Evolutionary conservation across 78 protist genomes (phyloP).

Genomic region (Tieghemostelium lacteum): DNA sequence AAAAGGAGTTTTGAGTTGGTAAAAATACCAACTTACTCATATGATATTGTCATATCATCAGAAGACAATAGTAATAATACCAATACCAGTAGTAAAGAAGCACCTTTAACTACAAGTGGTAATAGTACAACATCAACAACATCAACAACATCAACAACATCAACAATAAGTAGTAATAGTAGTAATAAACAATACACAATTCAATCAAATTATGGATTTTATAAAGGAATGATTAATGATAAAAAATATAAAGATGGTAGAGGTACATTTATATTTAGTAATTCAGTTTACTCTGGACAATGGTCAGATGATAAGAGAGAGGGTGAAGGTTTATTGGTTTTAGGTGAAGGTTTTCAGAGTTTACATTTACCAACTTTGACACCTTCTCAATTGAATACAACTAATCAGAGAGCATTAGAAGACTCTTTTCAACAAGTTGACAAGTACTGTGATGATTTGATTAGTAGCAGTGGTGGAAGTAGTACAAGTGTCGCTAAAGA

Average conservation of each 20-base stretch:
- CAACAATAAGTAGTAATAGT: neutral
- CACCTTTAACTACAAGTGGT: neutral
- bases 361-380: neutral
- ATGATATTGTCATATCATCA: constrained; percentile 34
- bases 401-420: neutral
- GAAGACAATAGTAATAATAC: neutral
- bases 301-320: constrained; percentile 58
- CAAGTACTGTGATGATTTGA: neutral
- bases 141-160: neutral
- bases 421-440: too few relatives aligned
- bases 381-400: neutral
- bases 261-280: constrained; percentile 45
- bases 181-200: neutral
- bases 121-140: neutral
- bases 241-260: constrained; percentile 32
- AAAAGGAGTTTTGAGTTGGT: constrained; percentile 30
- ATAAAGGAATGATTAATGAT: constrained; percentile 34
- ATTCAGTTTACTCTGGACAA: constrained; percentile 30
- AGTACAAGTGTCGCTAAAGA: neutral
- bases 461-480: neutral
- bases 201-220: constrained; percentile 66
- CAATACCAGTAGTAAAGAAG: neutral
- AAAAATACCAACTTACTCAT: constrained; percentile 25
- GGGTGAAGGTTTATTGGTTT: constrained; percentile 54
- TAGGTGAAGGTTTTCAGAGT: constrained; percentile 23